Percentiles rank a stretch among this genome's conserved stretches.
Conservation (phyloP, 768 basidiomycete species). For the Suillus alpinus region DNA sequence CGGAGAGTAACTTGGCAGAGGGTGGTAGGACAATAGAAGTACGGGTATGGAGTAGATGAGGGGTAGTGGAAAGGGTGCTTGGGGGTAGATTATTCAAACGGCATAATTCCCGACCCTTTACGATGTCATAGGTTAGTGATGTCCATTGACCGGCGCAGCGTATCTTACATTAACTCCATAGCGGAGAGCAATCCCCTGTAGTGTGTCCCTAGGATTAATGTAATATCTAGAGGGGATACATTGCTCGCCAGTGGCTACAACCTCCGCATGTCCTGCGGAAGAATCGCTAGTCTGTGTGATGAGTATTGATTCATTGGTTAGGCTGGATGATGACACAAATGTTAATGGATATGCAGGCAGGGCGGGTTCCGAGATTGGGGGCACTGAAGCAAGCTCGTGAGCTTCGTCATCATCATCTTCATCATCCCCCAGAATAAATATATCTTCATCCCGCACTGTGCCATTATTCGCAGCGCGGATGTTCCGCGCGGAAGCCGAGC, state of each 20-base stretch:
- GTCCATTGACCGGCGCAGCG: not conserved
- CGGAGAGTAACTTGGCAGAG: constrained; percentile 24
- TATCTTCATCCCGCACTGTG: constrained; percentile 56
- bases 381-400: constrained; percentile 10
- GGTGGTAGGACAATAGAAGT: constrained; percentile 53
- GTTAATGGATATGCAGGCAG: constrained; percentile 2
- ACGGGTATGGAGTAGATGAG: constrained; percentile 73
- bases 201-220: constrained; percentile 55
- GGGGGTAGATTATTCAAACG: constrained; percentile 63
- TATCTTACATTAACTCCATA: constrained; percentile 59
- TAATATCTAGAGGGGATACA: constrained; percentile 42
- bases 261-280: not conserved
- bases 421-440: constrained; percentile 65
- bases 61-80: constrained; percentile 65
- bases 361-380: not conserved
- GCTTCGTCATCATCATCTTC: constrained; percentile 48
- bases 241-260: not conserved
- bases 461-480: constrained; percentile 38
- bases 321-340: not conserved
- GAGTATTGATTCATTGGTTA: not conserved
- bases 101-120: constrained; percentile 57
- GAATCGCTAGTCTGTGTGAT: not conserved
- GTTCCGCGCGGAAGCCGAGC: constrained; percentile 18
- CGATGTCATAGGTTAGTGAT: not conserved
- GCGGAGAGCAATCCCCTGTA: constrained; percentile 61